Percentiles rank a stretch among this genome's conserved stretches.
Evolutionary conservation across 805 yeast species (phyloP).

Genomic region (Wickerhamomyces silvicola): DNA sequence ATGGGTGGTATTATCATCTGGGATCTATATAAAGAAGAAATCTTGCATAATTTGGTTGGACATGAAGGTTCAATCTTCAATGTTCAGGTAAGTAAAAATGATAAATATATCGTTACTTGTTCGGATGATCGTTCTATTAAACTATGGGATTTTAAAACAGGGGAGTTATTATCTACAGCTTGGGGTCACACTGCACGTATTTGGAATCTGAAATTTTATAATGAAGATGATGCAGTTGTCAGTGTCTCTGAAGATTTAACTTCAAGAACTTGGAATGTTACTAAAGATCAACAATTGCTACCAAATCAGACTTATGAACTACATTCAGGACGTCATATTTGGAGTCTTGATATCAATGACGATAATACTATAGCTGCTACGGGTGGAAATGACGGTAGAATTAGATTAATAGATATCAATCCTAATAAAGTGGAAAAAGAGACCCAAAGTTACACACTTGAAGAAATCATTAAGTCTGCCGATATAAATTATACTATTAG

Average conservation of each 20-base stretch:
- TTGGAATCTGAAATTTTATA: slow-evolving; percentile 68
- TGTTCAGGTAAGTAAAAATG: slow-evolving; percentile 54
- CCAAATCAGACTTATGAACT: slow-evolving; percentile 45
- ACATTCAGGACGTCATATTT: slow-evolving; percentile 80
- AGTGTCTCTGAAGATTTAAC: slow-evolving; percentile 88
- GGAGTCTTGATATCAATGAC: slow-evolving; percentile 65
- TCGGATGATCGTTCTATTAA: slow-evolving; percentile 91
- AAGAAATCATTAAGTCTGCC: slow-evolving; percentile 27
- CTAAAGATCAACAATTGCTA: slow-evolving; percentile 16
- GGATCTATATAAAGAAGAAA: slow-evolving; percentile 42
- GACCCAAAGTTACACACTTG: slow-evolving; percentile 21
- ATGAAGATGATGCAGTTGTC: slow-evolving; percentile 34
- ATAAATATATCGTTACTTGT: slow-evolving; percentile 62
- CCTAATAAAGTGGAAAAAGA: slow-evolving; percentile 27
- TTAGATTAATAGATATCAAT: slow-evolving; percentile 54
- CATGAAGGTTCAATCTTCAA: slow-evolving; percentile 94
- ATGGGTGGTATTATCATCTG: slow-evolving; percentile 82
- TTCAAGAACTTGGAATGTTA: slow-evolving; percentile 66
- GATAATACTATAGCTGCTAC: slow-evolving; percentile 52
- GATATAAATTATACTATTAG: slow-evolving; percentile 20
- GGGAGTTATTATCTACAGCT: slow-evolving; percentile 62
- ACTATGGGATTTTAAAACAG: slow-evolving; percentile 58
- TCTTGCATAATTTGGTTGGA: slow-evolving; percentile 52
- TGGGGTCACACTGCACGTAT: slow-evolving; percentile 98
- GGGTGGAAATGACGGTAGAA: slow-evolving; percentile 91